Evolutionary conservation across 2,329 filamentous ascomycete genomes (phyloP).

Genomic region (Colletotrichum tropicale): DNA sequence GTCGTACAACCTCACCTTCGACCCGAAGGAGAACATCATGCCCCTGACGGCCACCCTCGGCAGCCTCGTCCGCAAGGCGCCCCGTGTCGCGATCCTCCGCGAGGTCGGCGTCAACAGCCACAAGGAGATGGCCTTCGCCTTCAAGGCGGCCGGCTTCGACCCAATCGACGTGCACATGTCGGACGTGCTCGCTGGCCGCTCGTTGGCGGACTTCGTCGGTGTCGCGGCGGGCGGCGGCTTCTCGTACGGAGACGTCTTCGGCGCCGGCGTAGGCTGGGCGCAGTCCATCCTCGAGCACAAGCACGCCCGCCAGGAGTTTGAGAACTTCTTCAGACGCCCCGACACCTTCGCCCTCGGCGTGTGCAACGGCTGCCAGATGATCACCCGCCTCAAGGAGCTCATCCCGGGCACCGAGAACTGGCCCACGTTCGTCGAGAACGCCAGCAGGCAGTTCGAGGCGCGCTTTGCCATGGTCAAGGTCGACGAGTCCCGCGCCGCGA

Average conservation of each 20-base stretch:
- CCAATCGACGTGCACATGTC: conserved; percentile 97
- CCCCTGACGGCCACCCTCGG: conserved; percentile 61
- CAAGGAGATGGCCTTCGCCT: conserved; percentile 98
- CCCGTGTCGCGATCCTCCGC: conserved; percentile 87
- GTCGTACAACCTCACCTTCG: conserved; percentile 81
- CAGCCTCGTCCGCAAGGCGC: conserved; percentile 60
- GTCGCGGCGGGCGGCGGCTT: conserved; percentile 96
- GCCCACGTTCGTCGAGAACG: conserved; percentile 87
- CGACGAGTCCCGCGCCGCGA: conserved; percentile 43
- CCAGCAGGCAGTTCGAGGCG: conserved; percentile 87
- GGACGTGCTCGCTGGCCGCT: conserved; percentile 81
- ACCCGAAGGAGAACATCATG: conserved; percentile 77
- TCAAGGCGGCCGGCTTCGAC: conserved; percentile 88
- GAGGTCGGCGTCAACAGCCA: conserved; percentile 97
- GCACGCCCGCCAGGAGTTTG: conserved; percentile 76
- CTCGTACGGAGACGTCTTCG: conserved; percentile 85
- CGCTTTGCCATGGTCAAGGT: conserved; percentile 87
- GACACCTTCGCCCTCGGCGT: conserved; percentile 94
- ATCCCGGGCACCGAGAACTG: conserved; percentile 85
- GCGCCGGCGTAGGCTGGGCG: conserved; percentile 96
- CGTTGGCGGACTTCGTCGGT: conserved; percentile 82
- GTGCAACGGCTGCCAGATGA: conserved; percentile 97
- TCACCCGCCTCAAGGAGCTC: conserved; percentile 77
- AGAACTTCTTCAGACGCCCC: conserved; percentile 81
- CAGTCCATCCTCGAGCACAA: conserved; percentile 89